Base-by-base conservation (phyloP, 1,139 yeast species). In the Suhomyces bokatorum region DNA sequence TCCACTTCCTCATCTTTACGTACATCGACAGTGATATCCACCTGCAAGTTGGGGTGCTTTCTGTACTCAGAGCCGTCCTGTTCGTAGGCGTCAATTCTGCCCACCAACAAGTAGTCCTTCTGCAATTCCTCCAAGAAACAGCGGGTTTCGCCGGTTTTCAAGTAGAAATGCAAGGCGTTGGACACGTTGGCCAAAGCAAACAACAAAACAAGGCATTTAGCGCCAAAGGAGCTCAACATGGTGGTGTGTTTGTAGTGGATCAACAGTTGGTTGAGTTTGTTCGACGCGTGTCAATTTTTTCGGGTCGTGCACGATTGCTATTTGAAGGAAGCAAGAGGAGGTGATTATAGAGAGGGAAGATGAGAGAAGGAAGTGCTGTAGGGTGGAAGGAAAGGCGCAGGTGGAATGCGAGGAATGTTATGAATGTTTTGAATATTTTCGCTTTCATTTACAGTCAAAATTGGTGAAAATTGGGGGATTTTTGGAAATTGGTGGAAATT, bases 61-160 rank as follows among this genome's bases (percentile, higher is more conserved):
- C 52, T 44, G 56, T 69, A 75, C 32, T 61, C 55, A 41, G 61
- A 59, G 14, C 69, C 73, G 48, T 60, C 58, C 40, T 52, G 61
- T 50, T 74, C 77, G 44, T 59, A 62, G 13, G 77, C 77, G 54
- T 73, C 77, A 40, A 74, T 66, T 52, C 66, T 69, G 40, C 78
- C 78, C 37, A 72, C 75, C 29, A 74, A 70, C 50, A 75, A 69
- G 12, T 78, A 67, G 43, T 72, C 69, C 37, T 61, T 62, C 22
- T 64, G 70, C 54, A 75, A 70, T 40, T 72, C 77, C 54, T 75
- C 79, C 52, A 58, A 74, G 56, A 75, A 75, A 57, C 79, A 75
- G 53, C 75, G 67, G 39, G 70, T 63, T 54, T 74, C 73, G 4
- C 75, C 75, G 10, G 78, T 73, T 29, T 66, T 64, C 52, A 73